A percentile compares a stretch with the other conserved stretches of the same genome.
Conservation (phyloP, 805 yeast species). For the Ascoidea asiatica region DNA sequence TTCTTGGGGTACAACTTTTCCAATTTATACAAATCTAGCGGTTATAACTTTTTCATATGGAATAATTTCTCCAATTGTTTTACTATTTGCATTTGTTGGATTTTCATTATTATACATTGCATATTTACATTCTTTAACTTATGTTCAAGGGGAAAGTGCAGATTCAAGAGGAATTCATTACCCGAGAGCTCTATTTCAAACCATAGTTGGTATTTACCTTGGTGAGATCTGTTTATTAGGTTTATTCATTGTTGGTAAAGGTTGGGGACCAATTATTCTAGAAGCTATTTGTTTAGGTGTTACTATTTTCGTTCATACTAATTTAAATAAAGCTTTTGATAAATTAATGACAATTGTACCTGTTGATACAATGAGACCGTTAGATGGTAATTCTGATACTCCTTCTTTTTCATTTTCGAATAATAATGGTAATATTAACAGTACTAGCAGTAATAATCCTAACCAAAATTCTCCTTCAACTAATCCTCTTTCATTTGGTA, state of each 20-base stretch:
- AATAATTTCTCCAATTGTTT: slow-evolving; percentile 70
- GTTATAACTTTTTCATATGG: slow-evolving; percentile 56
- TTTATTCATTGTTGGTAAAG: slow-evolving; percentile 76
- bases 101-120: slow-evolving; percentile 66
- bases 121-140: slow-evolving; percentile 63
- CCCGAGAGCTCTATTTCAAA: slow-evolving; percentile 81
- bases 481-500: neutral
- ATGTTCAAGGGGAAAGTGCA: slow-evolving; percentile 47
- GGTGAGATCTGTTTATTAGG: slow-evolving; percentile 84
- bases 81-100: slow-evolving; percentile 59
- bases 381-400: slow-evolving; percentile 57
- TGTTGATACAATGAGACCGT: slow-evolving; percentile 60
- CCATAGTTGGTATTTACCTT: slow-evolving; percentile 75
- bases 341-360: slow-evolving; percentile 47
- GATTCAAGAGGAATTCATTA: slow-evolving; percentile 76
- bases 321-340: slow-evolving; percentile 53
- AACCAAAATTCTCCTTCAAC: neutral
- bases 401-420: slow-evolving; percentile 29
- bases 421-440: neutral
- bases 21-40: slow-evolving; percentile 60
- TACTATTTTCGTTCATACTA: slow-evolving; percentile 58
- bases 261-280: slow-evolving; percentile 88
- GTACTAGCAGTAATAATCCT: no score
- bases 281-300: slow-evolving; percentile 50
- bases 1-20: slow-evolving; percentile 68